Evolutionary conservation across 345 rosid genomes (phyloP), one percentile per base, ranked within the genome.

Genomic region (Durio zibethinus): DNA sequence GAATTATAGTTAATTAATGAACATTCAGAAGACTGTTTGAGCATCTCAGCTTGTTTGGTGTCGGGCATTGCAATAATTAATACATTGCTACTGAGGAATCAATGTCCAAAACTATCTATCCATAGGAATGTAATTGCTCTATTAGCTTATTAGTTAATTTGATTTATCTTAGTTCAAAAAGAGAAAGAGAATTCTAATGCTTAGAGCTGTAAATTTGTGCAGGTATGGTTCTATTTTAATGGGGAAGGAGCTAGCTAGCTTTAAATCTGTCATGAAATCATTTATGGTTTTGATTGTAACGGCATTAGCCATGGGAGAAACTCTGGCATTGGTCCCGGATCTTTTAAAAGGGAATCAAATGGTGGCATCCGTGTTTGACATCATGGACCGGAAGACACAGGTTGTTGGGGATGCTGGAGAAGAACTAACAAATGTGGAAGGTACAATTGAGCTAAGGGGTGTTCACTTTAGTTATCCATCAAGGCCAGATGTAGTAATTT

Each of bases 271-370:
- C 47, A 95, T 95, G 98, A 95, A 95, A 72, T 83, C 99, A 45
- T 95, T 95, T 82, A 92, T 95, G 97, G 97, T 95, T 80, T 80
- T 95, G 87, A 95, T 95, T 21, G 93, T 95, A 42, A 93, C 98
- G 0, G 99, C 99, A 15, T 82, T 95, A 82, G 99, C 97, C 64
- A 95, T 95, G 99, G 99, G 99, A 45, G 99, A 92, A 79, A 90
- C 96, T 21, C 80, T 95, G 80, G 99, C 98, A 43, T 56, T 93
- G 84, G 89, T 94, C 8, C 99, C 98, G 0, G 98, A 95, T 84
- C 87, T 95, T 67, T 78, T 95, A 3, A 95, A 93, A 87, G 99
- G 99, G 74, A 92, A 95, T 86, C 99, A 95, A 74, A 95, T 93
- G 99, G 93, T 87, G 53, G 91, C 97, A 20, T 93, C 98, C 0